phyloP scores from a whole-genome alignment of 2,329 filamentous ascomycete genomes.

The Trichoderma aggressivum region DNA sequence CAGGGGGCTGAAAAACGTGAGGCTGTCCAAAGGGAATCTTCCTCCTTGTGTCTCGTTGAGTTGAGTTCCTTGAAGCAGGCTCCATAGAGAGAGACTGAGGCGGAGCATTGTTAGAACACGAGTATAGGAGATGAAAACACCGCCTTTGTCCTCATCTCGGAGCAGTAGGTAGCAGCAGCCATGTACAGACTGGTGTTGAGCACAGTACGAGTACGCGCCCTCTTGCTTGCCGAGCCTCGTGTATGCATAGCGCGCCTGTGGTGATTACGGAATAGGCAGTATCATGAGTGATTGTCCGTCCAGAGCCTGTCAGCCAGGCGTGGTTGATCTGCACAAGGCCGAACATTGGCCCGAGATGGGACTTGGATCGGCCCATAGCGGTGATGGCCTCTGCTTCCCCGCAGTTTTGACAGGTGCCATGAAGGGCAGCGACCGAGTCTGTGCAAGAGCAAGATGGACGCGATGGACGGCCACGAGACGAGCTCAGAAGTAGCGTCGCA shows the following conservation, averaged over 20 bases:
- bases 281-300: neutral
- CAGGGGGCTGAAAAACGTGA: neutral
- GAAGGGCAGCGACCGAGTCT: neutral
- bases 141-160: neutral
- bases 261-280: neutral
- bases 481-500: neutral
- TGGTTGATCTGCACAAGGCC: neutral
- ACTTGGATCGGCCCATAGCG: neutral
- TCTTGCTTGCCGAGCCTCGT: neutral
- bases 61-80: neutral
- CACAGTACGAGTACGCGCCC: neutral
- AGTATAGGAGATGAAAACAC: neutral
- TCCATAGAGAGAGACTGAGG: neutral
- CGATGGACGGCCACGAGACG: neutral
- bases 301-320: neutral
- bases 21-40: neutral
- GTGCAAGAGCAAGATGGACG: neutral
- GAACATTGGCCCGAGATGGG: slow-evolving; percentile 2
- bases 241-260: neutral
- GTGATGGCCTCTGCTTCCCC: neutral
- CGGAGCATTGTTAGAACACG: neutral
- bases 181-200: neutral
- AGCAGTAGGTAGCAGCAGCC: neutral
- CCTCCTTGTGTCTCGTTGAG: neutral
- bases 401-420: neutral